These are phyloP conservation scores for Puya raimondii DNA, from an alignment of 176 grass and related monocot genomes.

Conservation along the genomic window DNA sequence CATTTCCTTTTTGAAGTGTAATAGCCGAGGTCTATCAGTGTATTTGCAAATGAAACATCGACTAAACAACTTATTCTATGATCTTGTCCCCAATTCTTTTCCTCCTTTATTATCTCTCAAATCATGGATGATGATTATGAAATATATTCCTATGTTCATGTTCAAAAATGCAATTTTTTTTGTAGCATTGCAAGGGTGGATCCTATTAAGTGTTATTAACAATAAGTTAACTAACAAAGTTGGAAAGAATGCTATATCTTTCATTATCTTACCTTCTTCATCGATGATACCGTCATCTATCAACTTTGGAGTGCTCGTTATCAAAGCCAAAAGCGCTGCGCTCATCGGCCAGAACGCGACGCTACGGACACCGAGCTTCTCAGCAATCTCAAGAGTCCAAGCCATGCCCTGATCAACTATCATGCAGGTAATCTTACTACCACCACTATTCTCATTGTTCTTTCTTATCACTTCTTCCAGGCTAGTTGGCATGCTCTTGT, in stretches of 20 bases:
- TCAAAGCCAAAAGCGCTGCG: constrained; percentile 22
- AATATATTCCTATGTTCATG: not conserved
- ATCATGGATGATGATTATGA: not conserved
- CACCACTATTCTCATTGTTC: constrained; percentile 9
- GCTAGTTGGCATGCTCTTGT: constrained; percentile 7
- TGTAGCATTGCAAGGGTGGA: too few species aligned
- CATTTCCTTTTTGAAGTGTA: too few species aligned
- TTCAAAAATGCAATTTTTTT: not conserved
- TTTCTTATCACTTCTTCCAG: constrained; percentile 28
- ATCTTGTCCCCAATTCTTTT: not conserved
- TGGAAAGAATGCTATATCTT: not conserved
- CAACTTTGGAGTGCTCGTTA: constrained; percentile 44
- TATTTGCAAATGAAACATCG: not conserved
- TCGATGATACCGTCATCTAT: constrained; percentile 40
- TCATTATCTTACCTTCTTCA: constrained; percentile 31
- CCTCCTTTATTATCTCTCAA: not conserved
- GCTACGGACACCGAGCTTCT: constrained; percentile 32
- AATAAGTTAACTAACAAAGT: too few species aligned
- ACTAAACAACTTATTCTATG: not conserved
- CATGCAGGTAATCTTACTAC: constrained; percentile 31
- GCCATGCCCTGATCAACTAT: constrained; percentile 54
- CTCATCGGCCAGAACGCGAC: constrained; percentile 41
- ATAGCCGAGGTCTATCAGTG: not conserved
- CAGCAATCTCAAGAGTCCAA: constrained; percentile 48
- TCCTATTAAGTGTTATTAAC: too few species aligned